A percentile compares a stretch with the other conserved stretches of the same genome.
Conservation (phyloP, 1,139 yeast species). For the Hyphopichia burtonii region DNA sequence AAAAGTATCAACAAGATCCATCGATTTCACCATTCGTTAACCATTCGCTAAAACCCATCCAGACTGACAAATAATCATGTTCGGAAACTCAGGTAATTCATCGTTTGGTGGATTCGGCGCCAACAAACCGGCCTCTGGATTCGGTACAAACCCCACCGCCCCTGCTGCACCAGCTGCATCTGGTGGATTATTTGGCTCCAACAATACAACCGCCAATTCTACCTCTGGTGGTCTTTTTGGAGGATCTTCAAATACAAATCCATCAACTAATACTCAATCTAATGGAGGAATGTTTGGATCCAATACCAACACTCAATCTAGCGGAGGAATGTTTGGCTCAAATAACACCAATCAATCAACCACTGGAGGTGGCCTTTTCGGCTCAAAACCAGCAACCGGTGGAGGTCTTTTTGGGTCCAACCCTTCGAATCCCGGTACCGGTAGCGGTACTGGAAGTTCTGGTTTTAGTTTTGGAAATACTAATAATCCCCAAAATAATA, state of each 20-base stretch:
- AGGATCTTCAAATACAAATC: slow-evolving; percentile 12
- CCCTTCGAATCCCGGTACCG: slow-evolving; percentile 1
- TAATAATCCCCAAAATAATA: slow-evolving; percentile 3
- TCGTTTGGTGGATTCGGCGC: slow-evolving; percentile 20
- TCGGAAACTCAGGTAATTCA: too few species aligned
- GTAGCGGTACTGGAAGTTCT: slow-evolving; percentile 9
- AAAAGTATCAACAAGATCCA: too few species aligned
- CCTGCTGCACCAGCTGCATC: slow-evolving; percentile 9
- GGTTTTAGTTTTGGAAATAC: neutral
- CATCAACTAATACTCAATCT: slow-evolving; percentile 7
- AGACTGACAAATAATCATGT: too few species aligned
- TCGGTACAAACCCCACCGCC: slow-evolving; percentile 14
- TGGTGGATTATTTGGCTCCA: slow-evolving; percentile 31
- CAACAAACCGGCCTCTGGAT: slow-evolving; percentile 16
- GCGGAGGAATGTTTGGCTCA: too few species aligned
- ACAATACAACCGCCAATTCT: neutral
- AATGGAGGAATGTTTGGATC: slow-evolving; percentile 21
- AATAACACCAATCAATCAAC: too few species aligned
- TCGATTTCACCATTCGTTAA: too few species aligned
- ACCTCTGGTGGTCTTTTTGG: slow-evolving; percentile 26
- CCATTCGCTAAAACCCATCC: too few species aligned
- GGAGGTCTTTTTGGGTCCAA: slow-evolving; percentile 32
- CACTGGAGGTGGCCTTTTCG: too few species aligned
- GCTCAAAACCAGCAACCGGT: too few species aligned
- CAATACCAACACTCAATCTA: slow-evolving; percentile 8